phyloP scores from a whole-genome alignment of 768 basidiomycete species.

The Boletellus sp. region DNA sequence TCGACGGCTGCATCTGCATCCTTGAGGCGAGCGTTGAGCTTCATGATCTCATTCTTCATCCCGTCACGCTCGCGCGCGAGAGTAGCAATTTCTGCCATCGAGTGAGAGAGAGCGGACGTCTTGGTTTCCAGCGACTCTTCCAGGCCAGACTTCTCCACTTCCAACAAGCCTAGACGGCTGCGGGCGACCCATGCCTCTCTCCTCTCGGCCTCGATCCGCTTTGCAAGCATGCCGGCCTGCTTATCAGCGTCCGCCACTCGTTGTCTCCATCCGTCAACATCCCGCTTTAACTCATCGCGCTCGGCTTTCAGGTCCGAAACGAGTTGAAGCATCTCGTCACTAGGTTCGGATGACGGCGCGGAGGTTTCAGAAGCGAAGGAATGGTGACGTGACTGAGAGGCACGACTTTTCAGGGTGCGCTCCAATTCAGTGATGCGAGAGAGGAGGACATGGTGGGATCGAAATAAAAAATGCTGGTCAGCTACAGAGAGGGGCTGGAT shows the following conservation, averaged over 20 bases:
- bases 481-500: conserved; percentile 56
- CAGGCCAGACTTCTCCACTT: conserved; percentile 61
- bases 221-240: conserved; percentile 58
- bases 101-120: conserved; percentile 27
- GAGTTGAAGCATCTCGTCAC: conserved; percentile 74
- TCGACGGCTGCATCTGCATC: conserved; percentile 24
- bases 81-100: conserved; percentile 23
- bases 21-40: conserved; percentile 30
- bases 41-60: conserved; percentile 28
- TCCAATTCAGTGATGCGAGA: conserved; percentile 81
- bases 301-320: conserved; percentile 81
- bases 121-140: conserved; percentile 45
- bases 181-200: conserved; percentile 83
- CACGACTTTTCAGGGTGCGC: conserved; percentile 49
- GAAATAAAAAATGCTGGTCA: conserved; percentile 84
- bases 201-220: conserved; percentile 72
- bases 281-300: conserved; percentile 82
- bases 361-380: conserved; percentile 49
- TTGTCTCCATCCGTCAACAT: conserved; percentile 83
- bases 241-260: conserved; percentile 77
- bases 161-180: conserved; percentile 61
- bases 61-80: conserved; percentile 28
- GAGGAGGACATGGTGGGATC: conserved; percentile 78
- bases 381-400: conserved; percentile 44
- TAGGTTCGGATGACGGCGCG: conserved; percentile 44